Conservation (phyloP, 768 basidiomycete genomes). For the Filobasidium floriforme region DNA sequence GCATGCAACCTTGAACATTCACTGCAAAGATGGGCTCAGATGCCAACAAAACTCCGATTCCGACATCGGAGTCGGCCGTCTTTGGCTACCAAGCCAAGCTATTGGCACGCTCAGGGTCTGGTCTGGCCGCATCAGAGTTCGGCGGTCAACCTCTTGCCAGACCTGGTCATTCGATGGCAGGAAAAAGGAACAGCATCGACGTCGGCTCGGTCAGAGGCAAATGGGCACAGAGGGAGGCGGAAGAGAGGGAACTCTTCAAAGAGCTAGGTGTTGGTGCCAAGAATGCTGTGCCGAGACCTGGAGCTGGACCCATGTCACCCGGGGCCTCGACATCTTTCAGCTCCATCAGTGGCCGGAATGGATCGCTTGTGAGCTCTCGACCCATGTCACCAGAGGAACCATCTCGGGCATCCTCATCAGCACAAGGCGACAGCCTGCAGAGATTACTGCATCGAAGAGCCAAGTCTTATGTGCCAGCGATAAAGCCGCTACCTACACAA, state of each 20-base stretch:
- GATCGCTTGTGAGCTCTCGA: neutral
- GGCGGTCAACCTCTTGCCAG: neutral
- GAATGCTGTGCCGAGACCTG: constrained; percentile 4
- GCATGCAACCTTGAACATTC: too few relatives aligned
- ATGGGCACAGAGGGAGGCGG: constrained; percentile 4
- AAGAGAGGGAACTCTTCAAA: neutral
- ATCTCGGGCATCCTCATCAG: neutral
- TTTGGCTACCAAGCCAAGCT: constrained; percentile 8
- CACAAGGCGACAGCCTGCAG: neutral
- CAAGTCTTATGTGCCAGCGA: constrained; percentile 4
- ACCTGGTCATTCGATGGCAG: neutral
- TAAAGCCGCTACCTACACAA: neutral
- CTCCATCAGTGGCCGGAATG: neutral
- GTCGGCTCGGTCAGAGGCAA: neutral
- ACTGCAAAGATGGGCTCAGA: neutral
- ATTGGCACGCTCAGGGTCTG: neutral
- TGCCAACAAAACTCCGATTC: neutral
- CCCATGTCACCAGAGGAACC: neutral
- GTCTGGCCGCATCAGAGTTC: neutral
- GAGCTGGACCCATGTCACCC: neutral
- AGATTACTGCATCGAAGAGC: neutral
- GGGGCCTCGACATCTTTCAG: neutral
- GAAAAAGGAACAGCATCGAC: constrained; percentile 7
- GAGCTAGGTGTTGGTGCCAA: neutral
- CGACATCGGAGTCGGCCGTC: constrained; percentile 1